These are phyloP conservation scores for Penicillium sp. DNA, from an alignment of 2,329 filamentous ascomycete genomes.

Conservation along the genomic window DNA sequence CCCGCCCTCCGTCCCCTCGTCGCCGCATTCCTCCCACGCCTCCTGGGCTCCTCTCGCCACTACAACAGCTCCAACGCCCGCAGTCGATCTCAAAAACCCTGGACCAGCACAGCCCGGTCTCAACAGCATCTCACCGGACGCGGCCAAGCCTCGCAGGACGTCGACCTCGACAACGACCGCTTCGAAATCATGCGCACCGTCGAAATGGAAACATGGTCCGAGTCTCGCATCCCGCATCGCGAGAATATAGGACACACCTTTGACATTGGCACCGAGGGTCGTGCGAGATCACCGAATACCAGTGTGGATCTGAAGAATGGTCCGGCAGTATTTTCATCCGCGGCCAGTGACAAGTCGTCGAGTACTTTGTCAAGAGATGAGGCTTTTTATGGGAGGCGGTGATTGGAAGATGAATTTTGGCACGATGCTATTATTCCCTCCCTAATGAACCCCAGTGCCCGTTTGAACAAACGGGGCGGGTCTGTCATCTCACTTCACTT, in stretches of 20 bases:
- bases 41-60: slow-evolving; percentile 25
- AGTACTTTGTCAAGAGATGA: slow-evolving; percentile 4
- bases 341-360: slow-evolving; percentile 20
- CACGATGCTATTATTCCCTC: too few species aligned
- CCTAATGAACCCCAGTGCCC: too few species aligned
- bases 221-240: slow-evolving; percentile 17
- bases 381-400: neutral
- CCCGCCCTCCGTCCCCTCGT: slow-evolving; percentile 33
- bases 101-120: slow-evolving; percentile 20
- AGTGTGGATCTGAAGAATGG: slow-evolving; percentile 18
- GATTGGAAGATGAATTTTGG: neutral
- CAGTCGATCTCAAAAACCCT: slow-evolving; percentile 18
- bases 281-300: slow-evolving; percentile 7
- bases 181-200: slow-evolving; percentile 32
- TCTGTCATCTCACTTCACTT: too few species aligned
- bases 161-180: slow-evolving; percentile 18
- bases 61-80: slow-evolving; percentile 13
- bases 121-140: slow-evolving; percentile 13
- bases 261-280: slow-evolving; percentile 15
- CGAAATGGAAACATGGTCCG: slow-evolving; percentile 31
- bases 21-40: slow-evolving; percentile 26
- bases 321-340: slow-evolving; percentile 16
- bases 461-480: too few species aligned
- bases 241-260: slow-evolving; percentile 11
- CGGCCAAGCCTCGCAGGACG: slow-evolving; percentile 8